A percentile compares a stretch with the other conserved stretches of the same genome.
Evolutionary conservation across 2,329 filamentous ascomycete genomes (phyloP).

Genomic region (Didymella sp.): DNA sequence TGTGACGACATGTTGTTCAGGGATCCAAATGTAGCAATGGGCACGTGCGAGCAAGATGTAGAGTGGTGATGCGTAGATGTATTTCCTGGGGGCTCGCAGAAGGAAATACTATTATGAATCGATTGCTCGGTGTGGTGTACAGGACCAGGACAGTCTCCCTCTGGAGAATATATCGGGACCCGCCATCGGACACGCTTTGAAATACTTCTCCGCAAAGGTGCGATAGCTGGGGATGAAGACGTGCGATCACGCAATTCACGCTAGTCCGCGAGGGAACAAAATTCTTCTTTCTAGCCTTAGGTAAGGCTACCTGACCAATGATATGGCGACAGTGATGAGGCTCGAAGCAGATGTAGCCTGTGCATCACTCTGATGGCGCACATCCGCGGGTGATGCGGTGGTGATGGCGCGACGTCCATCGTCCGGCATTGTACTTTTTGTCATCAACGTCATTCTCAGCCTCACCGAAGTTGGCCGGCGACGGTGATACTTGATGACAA

Average conservation of each 20-base stretch:
- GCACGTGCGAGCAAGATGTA: slow-evolving; percentile 33
- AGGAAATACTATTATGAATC: slow-evolving; percentile 34
- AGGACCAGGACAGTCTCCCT: slow-evolving; percentile 22
- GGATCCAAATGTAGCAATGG: slow-evolving; percentile 14
- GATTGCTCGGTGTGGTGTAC: slow-evolving; percentile 29
- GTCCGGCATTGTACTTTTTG: slow-evolving; percentile 14
- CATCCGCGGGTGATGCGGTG: slow-evolving; percentile 15
- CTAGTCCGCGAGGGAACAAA: slow-evolving; percentile 37
- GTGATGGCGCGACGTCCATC: slow-evolving; percentile 18
- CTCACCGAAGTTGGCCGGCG: slow-evolving; percentile 17
- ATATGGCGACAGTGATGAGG: slow-evolving; percentile 19
- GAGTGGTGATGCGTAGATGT: slow-evolving; percentile 13
- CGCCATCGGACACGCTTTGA: slow-evolving; percentile 41
- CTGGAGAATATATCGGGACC: slow-evolving; percentile 40
- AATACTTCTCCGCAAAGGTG: slow-evolving; percentile 40
- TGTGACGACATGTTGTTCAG: slow-evolving; percentile 40
- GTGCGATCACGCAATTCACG: slow-evolving; percentile 46
- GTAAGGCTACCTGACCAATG: slow-evolving; percentile 34
- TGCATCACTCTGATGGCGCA: slow-evolving; percentile 18
- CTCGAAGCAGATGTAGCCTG: slow-evolving; percentile 7
- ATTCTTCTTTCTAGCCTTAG: slow-evolving; percentile 28
- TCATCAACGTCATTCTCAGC: slow-evolving; percentile 20
- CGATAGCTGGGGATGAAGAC: slow-evolving; percentile 38
- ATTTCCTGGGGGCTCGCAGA: slow-evolving; percentile 23
- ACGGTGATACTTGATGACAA: slow-evolving; percentile 6